Evolutionary conservation across 2,329 filamentous ascomycete species (phyloP).

Genomic region (Fusarium newnesense): DNA sequence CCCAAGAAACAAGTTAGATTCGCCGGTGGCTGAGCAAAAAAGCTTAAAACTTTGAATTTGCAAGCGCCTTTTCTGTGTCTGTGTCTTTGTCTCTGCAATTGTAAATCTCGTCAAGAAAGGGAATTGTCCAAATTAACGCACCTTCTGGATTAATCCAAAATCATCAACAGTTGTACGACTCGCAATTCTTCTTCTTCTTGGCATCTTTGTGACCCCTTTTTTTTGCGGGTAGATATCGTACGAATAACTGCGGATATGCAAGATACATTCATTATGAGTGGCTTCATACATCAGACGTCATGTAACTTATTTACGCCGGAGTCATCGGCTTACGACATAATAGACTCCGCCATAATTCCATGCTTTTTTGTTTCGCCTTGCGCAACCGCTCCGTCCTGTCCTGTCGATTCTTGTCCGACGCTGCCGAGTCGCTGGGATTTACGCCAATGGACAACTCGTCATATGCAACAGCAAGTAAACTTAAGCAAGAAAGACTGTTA

Average conservation of each 20-base stretch:
- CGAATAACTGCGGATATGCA: not conserved
- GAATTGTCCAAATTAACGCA: not conserved
- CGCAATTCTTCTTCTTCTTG: not conserved
- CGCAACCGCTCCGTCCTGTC: not conserved
- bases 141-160: not conserved
- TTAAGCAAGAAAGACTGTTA: not conserved
- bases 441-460: not conserved
- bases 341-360: constrained; percentile 8
- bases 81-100: not conserved
- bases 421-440: constrained; percentile 16
- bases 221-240: not conserved
- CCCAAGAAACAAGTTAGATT: constrained; percentile 6
- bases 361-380: constrained; percentile 1
- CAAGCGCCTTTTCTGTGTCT: not conserved
- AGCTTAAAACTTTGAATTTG: constrained; percentile 30
- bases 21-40: constrained; percentile 24
- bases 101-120: not conserved
- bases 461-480: not conserved
- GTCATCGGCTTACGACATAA: constrained; percentile 10
- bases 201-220: not conserved
- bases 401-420: constrained; percentile 6
- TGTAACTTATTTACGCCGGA: not conserved
- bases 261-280: not conserved
- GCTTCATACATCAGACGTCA: not conserved
- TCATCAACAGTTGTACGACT: not conserved